Evolutionary conservation across 129 eudicot genomes (phyloP).

Genomic region (Silybum marianum): DNA sequence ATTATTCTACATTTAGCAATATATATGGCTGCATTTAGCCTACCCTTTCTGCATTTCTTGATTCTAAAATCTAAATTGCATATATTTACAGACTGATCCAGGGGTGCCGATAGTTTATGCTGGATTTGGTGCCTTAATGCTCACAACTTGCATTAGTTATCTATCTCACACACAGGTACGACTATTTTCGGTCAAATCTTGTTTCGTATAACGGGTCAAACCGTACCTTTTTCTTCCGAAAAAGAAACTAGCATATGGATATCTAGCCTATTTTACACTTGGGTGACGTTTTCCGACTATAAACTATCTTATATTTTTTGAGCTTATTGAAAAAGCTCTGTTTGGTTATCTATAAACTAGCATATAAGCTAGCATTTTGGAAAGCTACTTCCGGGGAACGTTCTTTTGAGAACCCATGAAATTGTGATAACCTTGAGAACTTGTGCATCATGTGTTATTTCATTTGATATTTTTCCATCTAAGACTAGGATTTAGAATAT

Average conservation of each 20-base stretch:
- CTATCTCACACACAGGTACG: slow-evolving; percentile 91
- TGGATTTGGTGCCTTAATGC: slow-evolving; percentile 97
- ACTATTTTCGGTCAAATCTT: not conserved
- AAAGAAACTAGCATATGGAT: not conserved
- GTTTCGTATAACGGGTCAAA: not conserved
- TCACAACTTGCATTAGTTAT: slow-evolving; percentile 93
- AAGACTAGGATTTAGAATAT: too few relatives aligned
- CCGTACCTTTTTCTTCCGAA: not conserved
- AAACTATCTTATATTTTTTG: too few relatives aligned
- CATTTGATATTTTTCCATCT: too few relatives aligned
- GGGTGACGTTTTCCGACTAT: too few relatives aligned
- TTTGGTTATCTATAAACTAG: not conserved
- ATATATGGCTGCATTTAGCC: not conserved
- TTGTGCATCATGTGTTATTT: too few relatives aligned
- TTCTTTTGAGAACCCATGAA: too few relatives aligned
- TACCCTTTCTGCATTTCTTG: not conserved
- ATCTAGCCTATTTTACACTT: not conserved
- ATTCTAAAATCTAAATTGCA: slow-evolving; percentile 14
- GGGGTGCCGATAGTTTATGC: slow-evolving; percentile 96
- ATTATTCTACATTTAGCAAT: slow-evolving; percentile 6
- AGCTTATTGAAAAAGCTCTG: not conserved
- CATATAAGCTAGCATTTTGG: too few relatives aligned
- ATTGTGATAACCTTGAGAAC: too few relatives aligned
- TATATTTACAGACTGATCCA: slow-evolving; percentile 75
- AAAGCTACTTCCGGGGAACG: too few relatives aligned